Percentiles rank a stretch among this genome's conserved stretches.
These are phyloP conservation scores for Fusarium keratoplasticum DNA, from an alignment of 2,329 filamentous ascomycete species.

Conservation along the genomic window DNA sequence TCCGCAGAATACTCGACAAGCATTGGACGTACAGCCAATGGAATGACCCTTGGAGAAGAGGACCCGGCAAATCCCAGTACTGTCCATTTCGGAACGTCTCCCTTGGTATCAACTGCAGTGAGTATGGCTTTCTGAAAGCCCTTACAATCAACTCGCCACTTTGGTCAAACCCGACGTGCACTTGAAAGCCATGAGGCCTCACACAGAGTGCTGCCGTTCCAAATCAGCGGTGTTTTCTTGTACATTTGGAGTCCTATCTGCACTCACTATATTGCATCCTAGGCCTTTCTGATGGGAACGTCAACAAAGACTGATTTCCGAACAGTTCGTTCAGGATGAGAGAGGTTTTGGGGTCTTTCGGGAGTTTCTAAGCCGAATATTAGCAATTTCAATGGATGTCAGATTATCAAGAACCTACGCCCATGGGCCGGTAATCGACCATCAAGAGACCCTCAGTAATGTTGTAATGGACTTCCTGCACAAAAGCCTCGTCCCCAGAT, in stretches of 20 bases:
- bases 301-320: constrained; percentile 62
- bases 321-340: constrained; percentile 62
- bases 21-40: constrained; percentile 66
- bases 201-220: constrained; percentile 10
- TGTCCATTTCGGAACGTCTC: constrained; percentile 23
- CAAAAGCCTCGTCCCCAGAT: constrained; percentile 2
- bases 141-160: constrained; percentile 45
- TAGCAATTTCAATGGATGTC: neutral
- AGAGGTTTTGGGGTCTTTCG: constrained; percentile 57
- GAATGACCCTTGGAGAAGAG: constrained; percentile 61
- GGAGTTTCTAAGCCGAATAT: constrained; percentile 56
- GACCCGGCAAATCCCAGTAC: constrained; percentile 59
- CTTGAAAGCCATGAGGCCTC: constrained; percentile 54
- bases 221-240: neutral
- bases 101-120: constrained; percentile 37
- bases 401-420: constrained; percentile 25
- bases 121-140: constrained; percentile 30
- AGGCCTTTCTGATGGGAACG: constrained; percentile 60
- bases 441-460: constrained; percentile 44
- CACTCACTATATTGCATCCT: constrained; percentile 65
- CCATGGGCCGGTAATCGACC: constrained; percentile 48
- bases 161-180: constrained; percentile 58
- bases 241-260: no score
- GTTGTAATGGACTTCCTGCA: constrained; percentile 49
- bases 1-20: no score